A percentile compares a stretch with the other conserved stretches of the same genome.
phyloP scores from a whole-genome alignment of 1,284 basidiomycete genomes.

The Ustilago loliicola region DNA sequence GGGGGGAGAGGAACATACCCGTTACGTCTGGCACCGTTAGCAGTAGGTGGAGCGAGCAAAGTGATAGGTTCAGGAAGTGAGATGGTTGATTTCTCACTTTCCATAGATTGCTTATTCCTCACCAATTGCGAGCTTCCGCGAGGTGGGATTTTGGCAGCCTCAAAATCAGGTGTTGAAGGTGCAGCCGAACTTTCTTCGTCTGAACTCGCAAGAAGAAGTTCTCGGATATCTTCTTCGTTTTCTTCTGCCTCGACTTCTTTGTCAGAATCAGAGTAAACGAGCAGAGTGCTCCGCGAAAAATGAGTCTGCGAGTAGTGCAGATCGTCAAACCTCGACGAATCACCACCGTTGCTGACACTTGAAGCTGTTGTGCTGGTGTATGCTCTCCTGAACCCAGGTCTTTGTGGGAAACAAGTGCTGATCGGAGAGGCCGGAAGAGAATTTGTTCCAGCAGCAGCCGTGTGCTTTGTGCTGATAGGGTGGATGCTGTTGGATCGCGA shows the following conservation, averaged over 20 bases:
- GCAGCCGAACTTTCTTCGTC: slow-evolving; percentile 41
- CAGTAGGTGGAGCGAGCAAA: slow-evolving; percentile 17
- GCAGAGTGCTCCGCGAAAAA: slow-evolving; percentile 41
- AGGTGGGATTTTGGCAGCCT: slow-evolving; percentile 32
- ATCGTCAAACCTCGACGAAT: slow-evolving; percentile 32
- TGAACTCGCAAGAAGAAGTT: slow-evolving; percentile 32
- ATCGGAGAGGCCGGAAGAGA: slow-evolving; percentile 30
- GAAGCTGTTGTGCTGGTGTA: slow-evolving; percentile 25
- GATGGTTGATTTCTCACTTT: slow-evolving; percentile 32
- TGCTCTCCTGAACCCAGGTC: slow-evolving; percentile 28
- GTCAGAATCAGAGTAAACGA: slow-evolving; percentile 34
- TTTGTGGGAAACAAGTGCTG: slow-evolving; percentile 20
- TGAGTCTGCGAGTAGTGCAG: slow-evolving; percentile 49
- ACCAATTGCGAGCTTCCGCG: slow-evolving; percentile 12
- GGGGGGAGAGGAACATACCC: slow-evolving; percentile 26
- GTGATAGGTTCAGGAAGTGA: slow-evolving; percentile 22
- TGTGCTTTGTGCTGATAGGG: slow-evolving; percentile 2
- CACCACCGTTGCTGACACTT: slow-evolving; percentile 7
- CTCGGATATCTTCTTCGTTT: slow-evolving; percentile 39
- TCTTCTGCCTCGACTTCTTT: not conserved
- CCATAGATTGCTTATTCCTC: slow-evolving; percentile 37
- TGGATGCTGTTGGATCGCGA: slow-evolving; percentile 24
- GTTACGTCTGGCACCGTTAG: slow-evolving; percentile 12
- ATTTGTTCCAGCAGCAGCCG: not conserved
- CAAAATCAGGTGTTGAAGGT: slow-evolving; percentile 36